Evolutionary conservation across 371 early-diverging fungal species (phyloP).

Genomic region (Apophysomyces elegans): DNA sequence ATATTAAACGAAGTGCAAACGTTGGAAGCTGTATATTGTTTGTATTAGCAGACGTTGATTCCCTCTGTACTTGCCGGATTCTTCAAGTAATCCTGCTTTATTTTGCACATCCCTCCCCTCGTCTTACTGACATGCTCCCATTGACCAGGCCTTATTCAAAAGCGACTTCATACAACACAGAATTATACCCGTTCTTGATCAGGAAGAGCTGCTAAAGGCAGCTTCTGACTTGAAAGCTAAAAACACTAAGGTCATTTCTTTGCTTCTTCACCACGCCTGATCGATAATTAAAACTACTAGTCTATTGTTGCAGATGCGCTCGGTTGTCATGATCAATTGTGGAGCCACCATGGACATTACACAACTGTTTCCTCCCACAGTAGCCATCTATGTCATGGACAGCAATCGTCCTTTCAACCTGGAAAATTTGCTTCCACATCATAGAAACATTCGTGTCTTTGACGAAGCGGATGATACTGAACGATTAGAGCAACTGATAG

Average conservation of each 20-base stretch:
- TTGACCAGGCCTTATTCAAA: constrained; percentile 65
- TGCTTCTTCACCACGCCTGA: not conserved
- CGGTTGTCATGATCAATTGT: constrained; percentile 87
- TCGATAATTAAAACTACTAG: not conserved
- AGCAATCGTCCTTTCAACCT: constrained; percentile 88
- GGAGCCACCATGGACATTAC: constrained; percentile 79
- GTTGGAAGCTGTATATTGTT: constrained; percentile 68
- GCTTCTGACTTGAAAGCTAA: constrained; percentile 52
- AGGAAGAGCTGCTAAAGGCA: constrained; percentile 65
- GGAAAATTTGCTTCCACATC: constrained; percentile 68
- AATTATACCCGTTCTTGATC: constrained; percentile 76
- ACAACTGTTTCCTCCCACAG: constrained; percentile 60
- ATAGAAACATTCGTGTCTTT: constrained; percentile 71
- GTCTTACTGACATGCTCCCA: not conserved
- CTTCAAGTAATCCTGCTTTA: constrained; percentile 59
- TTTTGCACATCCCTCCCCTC: not conserved
- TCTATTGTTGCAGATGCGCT: constrained; percentile 56
- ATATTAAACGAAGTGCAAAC: constrained; percentile 47
- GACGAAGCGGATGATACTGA: constrained; percentile 80
- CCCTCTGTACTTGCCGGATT: constrained; percentile 85
- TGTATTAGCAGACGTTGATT: constrained; percentile 84
- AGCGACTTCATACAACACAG: constrained; percentile 78
- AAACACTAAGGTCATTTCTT: constrained; percentile 31
- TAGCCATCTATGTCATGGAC: constrained; percentile 81
- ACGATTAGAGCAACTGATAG: constrained; percentile 58